Evolutionary conservation across 768 basidiomycete genomes (phyloP).

Genomic region (Collybia sp.): DNA sequence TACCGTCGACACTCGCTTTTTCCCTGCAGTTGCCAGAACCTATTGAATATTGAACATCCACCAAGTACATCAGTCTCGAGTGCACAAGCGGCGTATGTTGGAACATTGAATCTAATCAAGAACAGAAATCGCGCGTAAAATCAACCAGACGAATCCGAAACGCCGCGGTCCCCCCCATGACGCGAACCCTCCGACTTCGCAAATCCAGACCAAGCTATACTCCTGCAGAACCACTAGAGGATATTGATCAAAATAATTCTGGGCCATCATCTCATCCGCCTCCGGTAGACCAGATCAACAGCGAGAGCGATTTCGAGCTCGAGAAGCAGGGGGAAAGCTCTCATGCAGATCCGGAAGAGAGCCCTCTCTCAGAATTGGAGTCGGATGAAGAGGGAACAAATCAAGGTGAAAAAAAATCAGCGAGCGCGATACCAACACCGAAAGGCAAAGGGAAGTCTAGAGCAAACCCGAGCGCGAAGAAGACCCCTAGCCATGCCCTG

Average conservation of each 20-base stretch:
- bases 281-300: constrained; percentile 22
- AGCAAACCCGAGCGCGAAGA: background rate
- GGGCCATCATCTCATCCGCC: constrained; percentile 39
- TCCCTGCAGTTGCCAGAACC: no score
- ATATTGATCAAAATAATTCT: constrained; percentile 19
- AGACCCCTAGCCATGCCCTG: constrained; percentile 15
- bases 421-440: constrained; percentile 9
- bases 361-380: constrained; percentile 11
- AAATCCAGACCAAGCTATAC: constrained; percentile 49
- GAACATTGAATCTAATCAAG: no score
- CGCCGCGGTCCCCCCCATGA: constrained; percentile 28
- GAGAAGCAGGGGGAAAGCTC: constrained; percentile 22
- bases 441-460: constrained; percentile 3
- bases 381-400: constrained; percentile 22
- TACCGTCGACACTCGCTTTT: no score
- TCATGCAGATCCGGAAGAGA: constrained; percentile 13
- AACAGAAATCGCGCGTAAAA: no score
- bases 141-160: no score
- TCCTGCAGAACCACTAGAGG: constrained; percentile 25
- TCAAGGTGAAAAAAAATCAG: constrained; percentile 6
- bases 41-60: no score
- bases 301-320: constrained; percentile 54
- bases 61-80: no score
- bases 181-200: constrained; percentile 51
- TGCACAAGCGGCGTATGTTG: no score